phyloP scores from a whole-genome alignment of 2,329 filamentous ascomycete species.

The Fusarium cicatricum region DNA sequence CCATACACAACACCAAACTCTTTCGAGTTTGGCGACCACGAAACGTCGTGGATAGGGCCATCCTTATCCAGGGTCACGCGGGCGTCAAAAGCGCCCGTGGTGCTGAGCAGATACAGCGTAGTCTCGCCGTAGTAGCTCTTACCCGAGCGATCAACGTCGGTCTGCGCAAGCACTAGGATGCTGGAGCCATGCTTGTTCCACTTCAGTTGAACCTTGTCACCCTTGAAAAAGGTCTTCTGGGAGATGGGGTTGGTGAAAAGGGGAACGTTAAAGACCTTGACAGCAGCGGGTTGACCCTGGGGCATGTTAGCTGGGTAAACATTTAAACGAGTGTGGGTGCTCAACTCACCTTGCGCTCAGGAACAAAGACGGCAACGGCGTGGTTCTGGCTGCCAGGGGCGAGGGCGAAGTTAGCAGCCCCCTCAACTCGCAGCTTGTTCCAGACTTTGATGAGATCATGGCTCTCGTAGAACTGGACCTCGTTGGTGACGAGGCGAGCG shows the following conservation, averaged over 20 bases:
- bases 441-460: constrained; percentile 85
- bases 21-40: constrained; percentile 98
- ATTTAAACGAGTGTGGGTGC: neutral
- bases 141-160: constrained; percentile 96
- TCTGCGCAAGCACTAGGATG: constrained; percentile 93
- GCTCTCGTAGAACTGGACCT: constrained; percentile 96
- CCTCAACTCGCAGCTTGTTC: constrained; percentile 95
- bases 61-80: constrained; percentile 94
- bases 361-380: constrained; percentile 92
- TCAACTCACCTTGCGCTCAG: constrained; percentile 82
- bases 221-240: constrained; percentile 99
- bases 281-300: constrained; percentile 89
- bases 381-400: constrained; percentile 85
- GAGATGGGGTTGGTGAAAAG: constrained; percentile 84
- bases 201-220: constrained; percentile 97
- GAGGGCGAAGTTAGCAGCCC: constrained; percentile 87
- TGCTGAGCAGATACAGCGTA: constrained; percentile 92
- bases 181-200: constrained; percentile 95
- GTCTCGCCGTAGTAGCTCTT: constrained; percentile 99
- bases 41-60: constrained; percentile 95
- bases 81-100: constrained; percentile 91
- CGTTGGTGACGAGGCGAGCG: constrained; percentile 92
- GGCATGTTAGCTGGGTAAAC: constrained; percentile 19
- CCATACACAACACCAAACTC: constrained; percentile 98
- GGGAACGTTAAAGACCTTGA: constrained; percentile 94